Base-by-base conservation (phyloP, 345 rosid genomes). In the Laguncularia racemosa region DNA sequence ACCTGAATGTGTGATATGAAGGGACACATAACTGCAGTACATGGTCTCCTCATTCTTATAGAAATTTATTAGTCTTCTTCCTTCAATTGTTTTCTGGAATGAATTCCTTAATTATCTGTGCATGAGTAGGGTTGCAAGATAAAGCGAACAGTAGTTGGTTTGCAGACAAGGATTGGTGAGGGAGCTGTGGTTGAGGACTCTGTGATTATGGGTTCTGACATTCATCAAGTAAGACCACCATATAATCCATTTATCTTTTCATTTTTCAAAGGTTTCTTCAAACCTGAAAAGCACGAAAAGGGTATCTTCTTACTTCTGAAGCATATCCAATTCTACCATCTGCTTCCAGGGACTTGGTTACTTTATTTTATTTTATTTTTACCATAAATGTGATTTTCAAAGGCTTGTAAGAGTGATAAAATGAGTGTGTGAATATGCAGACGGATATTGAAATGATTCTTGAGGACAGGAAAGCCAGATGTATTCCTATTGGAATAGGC, bases 81-180 rank as follows among this genome's bases (percentile, higher is more conserved):
- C 0, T 16, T 38, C 38, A 20, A 13, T 19, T 17, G 49, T 23
- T 17, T 19, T 46, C 62, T n/a, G 16, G 14, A 28, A 2, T 14
- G 4, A 0, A 26, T 2, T 38, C 49, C 6, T 56, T 26, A 20
- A 52, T 38, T 8, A 64, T 46, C 14, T 67, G 62, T 59, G 57
- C 63, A 68, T 67, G 83, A 67, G 55, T 63, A 91, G 96, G 78
- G 76, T 59, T 91, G 97, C 81, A 72, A 73, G 69, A 82, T 91
- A 56, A 82, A 77, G 69, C 78, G 96, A 61, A 62, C 91, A 7
- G 82, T 85, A 20, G 66, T 91, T 15, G 96, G 97, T n/a, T 80
- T 76, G 91, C 81, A 85, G 80, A 80, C 89, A 48, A 82, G 73
- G 68, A 71, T 88, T 20, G 81, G 72, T 54, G 84, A 83, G 40